Conservation (phyloP, 805 yeast species). For the Millerozyma miso region DNA sequence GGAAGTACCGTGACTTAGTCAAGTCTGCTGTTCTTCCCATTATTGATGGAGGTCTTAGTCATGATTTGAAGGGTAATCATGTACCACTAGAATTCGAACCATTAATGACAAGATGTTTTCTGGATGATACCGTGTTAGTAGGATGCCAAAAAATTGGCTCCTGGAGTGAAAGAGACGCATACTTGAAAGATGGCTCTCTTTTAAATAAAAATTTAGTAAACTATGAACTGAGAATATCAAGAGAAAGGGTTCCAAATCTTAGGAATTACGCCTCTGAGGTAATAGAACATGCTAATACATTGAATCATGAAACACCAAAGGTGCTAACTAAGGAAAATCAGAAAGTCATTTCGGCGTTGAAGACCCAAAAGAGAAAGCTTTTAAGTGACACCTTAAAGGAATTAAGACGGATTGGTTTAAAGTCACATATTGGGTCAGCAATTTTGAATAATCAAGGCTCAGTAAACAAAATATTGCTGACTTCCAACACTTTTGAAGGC, state of each 20-base stretch:
- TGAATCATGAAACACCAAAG: constrained; percentile 76
- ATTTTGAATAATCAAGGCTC: constrained; percentile 59
- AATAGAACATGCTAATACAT: constrained; percentile 51
- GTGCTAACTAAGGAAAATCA: constrained; percentile 69
- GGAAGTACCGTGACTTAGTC: constrained; percentile 70
- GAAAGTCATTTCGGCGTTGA: constrained; percentile 59
- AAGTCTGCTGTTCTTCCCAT: constrained; percentile 46
- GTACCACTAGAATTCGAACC: constrained; percentile 3
- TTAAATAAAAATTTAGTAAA: constrained; percentile 55
- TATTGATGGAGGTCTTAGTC: constrained; percentile 55
- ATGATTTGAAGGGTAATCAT: constrained; percentile 7
- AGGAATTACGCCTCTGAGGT: constrained; percentile 53
- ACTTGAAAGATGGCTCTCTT: constrained; percentile 47
- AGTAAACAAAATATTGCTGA: constrained; percentile 58
- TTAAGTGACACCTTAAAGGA: constrained; percentile 76
- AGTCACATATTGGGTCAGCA: constrained; percentile 59
- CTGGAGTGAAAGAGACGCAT: constrained; percentile 56
- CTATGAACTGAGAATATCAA: constrained; percentile 34
- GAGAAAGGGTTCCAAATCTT: constrained; percentile 44
- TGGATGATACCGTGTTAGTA: neutral
- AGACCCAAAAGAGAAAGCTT: constrained; percentile 74
- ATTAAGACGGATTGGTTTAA: constrained; percentile 72
- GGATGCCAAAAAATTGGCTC: constrained; percentile 31
- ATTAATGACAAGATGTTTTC: neutral
- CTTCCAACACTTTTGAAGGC: constrained; percentile 42